Base-by-base conservation (phyloP, 306 rosid species). In the Pterocarpus macrocarpus region DNA sequence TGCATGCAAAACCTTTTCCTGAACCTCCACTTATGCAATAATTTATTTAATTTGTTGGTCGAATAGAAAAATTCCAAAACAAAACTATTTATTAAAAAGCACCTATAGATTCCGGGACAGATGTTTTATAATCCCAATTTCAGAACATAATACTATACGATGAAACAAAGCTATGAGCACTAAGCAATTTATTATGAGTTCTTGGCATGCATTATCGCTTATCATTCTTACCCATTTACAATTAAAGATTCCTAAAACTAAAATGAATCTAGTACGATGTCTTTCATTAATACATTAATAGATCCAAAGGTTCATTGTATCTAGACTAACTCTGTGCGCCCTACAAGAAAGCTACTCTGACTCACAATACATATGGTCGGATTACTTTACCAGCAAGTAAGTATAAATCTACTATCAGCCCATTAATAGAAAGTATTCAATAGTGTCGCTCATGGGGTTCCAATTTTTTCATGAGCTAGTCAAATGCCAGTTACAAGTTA, bases 231-330 rank as follows among this genome's bases (percentile, higher is more conserved):
- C 7, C 62, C 5, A 12, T 32, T 70, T 22, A 33, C 11, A 35
- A 72, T 7, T n/a, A 43, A 45, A 72, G 11, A 56, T 36, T 72
- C 61, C 34, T 62, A 50, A 50, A 50, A 1, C 22, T 14, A 50
- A 44, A 44, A 47, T 8, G 50, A 64, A 47, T 49, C 80, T 49
- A 35, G 52, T 9, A 33, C 72, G 33, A 33, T 3, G 22, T 44
- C 22, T 57, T 16, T 56, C 17, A 14, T 14, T 14, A 50, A 11
- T 50, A 8, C 5, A 2, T 44, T 4, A 36, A 53, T 53, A 28
- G 8, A 17, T 65, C 14, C 16, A 17, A 35, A 50, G 81, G 81
- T 76, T 76, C 81, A 64, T 77, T 77, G 81, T 30, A 77, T 41
- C 11, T 67, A 67, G 72, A 67, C 72, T 8, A 13, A 43, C 6